phyloP scores from a whole-genome alignment of 768 basidiomycete genomes.

The Boletus tomentosulus region DNA sequence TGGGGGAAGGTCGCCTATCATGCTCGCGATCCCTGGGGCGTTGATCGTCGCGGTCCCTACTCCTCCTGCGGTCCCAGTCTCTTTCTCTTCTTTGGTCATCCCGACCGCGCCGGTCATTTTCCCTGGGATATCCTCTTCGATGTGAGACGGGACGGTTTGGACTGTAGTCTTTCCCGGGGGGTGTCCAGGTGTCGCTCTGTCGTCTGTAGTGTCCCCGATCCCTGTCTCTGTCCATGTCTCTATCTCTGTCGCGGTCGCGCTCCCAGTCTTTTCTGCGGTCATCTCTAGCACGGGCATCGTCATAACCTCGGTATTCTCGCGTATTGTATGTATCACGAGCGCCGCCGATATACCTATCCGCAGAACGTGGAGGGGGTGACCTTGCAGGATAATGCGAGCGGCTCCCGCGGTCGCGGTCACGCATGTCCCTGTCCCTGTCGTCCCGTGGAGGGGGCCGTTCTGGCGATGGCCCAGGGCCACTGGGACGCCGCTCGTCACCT shows the following conservation, averaged over 20 bases:
- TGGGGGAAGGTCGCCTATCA: slow-evolving; percentile 20
- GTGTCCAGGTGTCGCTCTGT: slow-evolving; percentile 15
- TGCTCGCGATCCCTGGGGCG: slow-evolving; percentile 18
- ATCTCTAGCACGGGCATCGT: slow-evolving; percentile 18
- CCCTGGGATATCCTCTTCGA: slow-evolving; percentile 17
- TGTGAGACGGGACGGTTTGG: slow-evolving; percentile 11
- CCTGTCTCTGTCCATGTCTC: slow-evolving; percentile 17
- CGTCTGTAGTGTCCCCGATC: slow-evolving; percentile 19
- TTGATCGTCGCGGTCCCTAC: slow-evolving; percentile 20
- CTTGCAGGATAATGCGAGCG: slow-evolving; percentile 15
- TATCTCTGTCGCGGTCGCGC: slow-evolving; percentile 18
- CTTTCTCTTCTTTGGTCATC: slow-evolving; percentile 24
- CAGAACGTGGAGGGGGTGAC: slow-evolving; percentile 15
- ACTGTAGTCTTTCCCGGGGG: slow-evolving; percentile 16
- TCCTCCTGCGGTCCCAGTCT: slow-evolving; percentile 19
- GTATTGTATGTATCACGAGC: slow-evolving; percentile 18
- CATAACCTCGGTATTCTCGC: slow-evolving; percentile 19
- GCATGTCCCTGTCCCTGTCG: slow-evolving; percentile 21
- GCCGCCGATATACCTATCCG: slow-evolving; percentile 14
- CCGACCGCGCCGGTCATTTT: slow-evolving; percentile 16
- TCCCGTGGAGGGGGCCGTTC: slow-evolving; percentile 24
- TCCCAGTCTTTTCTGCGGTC: slow-evolving; percentile 26
- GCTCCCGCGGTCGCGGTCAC: slow-evolving; percentile 20
- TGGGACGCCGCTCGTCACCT: slow-evolving; percentile 23
- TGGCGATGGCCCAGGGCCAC: slow-evolving; percentile 24